These are phyloP conservation scores for Diaporthe velutina DNA, from an alignment of 2,329 filamentous ascomycete genomes.

Conservation along the genomic window DNA sequence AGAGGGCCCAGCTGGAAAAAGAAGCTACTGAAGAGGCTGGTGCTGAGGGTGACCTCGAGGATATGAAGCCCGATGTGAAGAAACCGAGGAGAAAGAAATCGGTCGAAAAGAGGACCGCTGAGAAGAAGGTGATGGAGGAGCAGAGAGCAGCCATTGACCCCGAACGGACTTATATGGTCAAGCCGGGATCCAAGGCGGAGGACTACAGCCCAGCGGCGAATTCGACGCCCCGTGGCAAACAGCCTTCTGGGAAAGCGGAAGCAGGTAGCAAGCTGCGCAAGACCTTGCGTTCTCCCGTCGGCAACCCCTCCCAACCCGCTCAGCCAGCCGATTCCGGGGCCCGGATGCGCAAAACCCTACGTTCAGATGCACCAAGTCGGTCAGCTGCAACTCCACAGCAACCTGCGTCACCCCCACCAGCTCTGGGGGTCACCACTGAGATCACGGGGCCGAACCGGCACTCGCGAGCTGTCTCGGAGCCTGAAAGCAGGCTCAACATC, in stretches of 20 bases:
- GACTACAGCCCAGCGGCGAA: conserved; percentile 33
- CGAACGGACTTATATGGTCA: conserved; percentile 48
- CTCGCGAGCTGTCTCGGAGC: conserved; percentile 30
- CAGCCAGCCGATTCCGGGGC: conserved; percentile 39
- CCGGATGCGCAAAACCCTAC: conserved; percentile 53
- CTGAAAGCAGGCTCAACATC: conserved; percentile 37
- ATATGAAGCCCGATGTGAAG: conserved; percentile 50
- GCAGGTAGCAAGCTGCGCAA: conserved; percentile 55
- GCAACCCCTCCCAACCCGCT: not conserved
- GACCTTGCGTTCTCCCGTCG: conserved; percentile 57
- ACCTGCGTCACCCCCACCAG: conserved; percentile 33
- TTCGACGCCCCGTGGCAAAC: conserved; percentile 31
- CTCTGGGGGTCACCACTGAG: conserved; percentile 11
- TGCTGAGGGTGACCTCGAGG: conserved; percentile 59
- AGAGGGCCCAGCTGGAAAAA: conserved; percentile 71
- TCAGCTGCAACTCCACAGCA: conserved; percentile 19
- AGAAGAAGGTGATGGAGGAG: conserved; percentile 54
- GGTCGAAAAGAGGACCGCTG: conserved; percentile 56
- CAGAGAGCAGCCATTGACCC: conserved; percentile 43
- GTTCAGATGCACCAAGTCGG: conserved; percentile 38
- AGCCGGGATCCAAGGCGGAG: conserved; percentile 46
- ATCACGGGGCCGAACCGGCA: conserved; percentile 26
- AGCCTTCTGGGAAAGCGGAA: conserved; percentile 40
- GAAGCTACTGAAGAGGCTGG: conserved; percentile 68
- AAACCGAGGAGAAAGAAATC: conserved; percentile 57